phyloP scores from a whole-genome alignment of 2,329 filamentous ascomycete species.

The Gaeumannomyces sp. region DNA sequence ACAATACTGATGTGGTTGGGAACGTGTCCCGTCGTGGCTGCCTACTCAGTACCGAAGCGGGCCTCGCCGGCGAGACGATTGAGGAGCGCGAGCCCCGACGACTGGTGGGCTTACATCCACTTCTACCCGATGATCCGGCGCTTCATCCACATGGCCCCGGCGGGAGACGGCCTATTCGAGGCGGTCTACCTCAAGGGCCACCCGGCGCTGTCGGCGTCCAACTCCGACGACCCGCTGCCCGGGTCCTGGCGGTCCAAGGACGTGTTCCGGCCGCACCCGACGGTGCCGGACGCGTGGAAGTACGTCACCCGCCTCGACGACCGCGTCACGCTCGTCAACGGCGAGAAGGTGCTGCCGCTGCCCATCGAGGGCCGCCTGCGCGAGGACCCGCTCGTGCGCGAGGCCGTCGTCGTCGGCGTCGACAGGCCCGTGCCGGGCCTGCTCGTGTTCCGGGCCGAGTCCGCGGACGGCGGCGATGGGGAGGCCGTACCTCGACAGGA shows the following conservation, averaged over 20 bases:
- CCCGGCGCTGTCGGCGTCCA: conserved; percentile 26
- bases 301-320: conserved; percentile 32
- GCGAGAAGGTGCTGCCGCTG: conserved; percentile 33
- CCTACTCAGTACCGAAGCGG: conserved; percentile 33
- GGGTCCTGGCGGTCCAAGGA: conserved; percentile 31
- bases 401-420: conserved; percentile 27
- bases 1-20: too few species aligned
- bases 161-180: conserved; percentile 28
- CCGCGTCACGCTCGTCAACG: conserved; percentile 30
- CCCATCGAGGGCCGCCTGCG: conserved; percentile 28
- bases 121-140: conserved; percentile 29
- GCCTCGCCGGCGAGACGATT: conserved; percentile 35
- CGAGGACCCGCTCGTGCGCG: conserved; percentile 25
- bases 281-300: conserved; percentile 30
- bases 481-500: conserved; percentile 27
- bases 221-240: conserved; percentile 27
- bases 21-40: too few species aligned
- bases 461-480: conserved; percentile 21
- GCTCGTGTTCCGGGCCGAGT: conserved; percentile 23
- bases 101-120: conserved; percentile 35
- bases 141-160: conserved; percentile 32
- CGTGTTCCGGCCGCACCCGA: conserved; percentile 30
- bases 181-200: conserved; percentile 28
- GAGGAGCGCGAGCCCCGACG: conserved; percentile 27
- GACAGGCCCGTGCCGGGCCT: too few species aligned